Percentiles rank a stretch among this genome's conserved stretches.
These are phyloP conservation scores for Candida nonsorbophila DNA, from an alignment of 805 yeast species.

Conservation along the genomic window DNA sequence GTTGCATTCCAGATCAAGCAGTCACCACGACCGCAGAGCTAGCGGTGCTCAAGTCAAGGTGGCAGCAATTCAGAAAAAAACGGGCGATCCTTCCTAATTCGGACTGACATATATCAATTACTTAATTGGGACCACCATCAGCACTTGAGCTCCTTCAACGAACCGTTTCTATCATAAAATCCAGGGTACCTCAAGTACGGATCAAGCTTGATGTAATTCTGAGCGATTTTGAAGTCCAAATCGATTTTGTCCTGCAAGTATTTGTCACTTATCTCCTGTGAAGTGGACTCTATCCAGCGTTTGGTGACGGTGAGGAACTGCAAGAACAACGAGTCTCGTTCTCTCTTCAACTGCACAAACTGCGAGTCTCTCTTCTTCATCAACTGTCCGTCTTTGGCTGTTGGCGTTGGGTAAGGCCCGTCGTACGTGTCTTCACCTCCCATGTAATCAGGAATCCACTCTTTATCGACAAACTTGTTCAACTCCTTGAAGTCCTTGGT, in stretches of 20 bases:
- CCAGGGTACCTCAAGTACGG: conserved; percentile 79
- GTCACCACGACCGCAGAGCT: no score
- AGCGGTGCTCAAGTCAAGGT: no score
- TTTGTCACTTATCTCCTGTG: conserved; percentile 42
- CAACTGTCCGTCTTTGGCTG: conserved; percentile 46
- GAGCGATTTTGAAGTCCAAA: conserved; percentile 47
- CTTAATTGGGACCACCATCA: no score
- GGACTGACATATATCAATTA: no score
- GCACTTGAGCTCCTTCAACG: no score
- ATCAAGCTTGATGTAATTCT: conserved; percentile 66
- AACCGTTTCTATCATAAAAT: conserved; percentile 73
- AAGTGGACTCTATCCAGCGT: conserved; percentile 69
- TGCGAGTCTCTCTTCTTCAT: conserved; percentile 15
- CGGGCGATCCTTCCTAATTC: no score
- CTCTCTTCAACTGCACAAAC: conserved; percentile 38
- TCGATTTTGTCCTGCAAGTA: conserved; percentile 51
- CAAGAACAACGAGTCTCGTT: conserved; percentile 51
- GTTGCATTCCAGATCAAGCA: no score
- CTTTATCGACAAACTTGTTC: conserved; percentile 51
- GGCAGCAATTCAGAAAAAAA: no score
- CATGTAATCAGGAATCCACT: conserved; percentile 60
- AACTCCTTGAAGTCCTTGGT: conserved; percentile 69
- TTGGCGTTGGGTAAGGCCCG: conserved; percentile 62
- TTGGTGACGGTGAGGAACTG: conserved; percentile 61
- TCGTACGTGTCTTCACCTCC: conserved; percentile 69